Conservation (phyloP, 2,329 filamentous ascomycete genomes). For the Zelopaecilomyces penicillatus region DNA sequence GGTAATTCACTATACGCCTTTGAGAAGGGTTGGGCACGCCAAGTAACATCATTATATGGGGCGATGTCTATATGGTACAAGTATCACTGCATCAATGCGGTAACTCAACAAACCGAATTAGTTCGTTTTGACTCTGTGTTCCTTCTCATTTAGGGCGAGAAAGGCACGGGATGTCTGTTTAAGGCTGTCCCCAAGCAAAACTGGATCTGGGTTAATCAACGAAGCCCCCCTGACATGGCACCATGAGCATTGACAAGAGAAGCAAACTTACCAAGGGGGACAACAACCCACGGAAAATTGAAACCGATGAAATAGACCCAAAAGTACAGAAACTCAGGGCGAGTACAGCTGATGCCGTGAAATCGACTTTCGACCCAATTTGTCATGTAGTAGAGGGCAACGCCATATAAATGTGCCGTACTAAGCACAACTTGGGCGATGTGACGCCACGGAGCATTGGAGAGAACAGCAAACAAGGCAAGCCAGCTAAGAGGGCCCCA, state of each 20-base stretch:
- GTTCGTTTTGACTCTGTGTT: neutral
- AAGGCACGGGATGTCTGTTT: slow-evolving; percentile 4
- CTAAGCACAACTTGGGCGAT: slow-evolving; percentile 43
- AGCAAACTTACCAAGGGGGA: slow-evolving; percentile 42
- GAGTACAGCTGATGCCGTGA: slow-evolving; percentile 41
- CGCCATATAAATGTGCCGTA: slow-evolving; percentile 50
- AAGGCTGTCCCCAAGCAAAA: slow-evolving; percentile 7
- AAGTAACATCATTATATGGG: too few relatives aligned
- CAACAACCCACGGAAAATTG: slow-evolving; percentile 52
- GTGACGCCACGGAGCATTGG: slow-evolving; percentile 37
- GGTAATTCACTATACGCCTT: too few relatives aligned
- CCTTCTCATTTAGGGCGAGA: slow-evolving; percentile 3
- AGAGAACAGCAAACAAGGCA: slow-evolving; percentile 37
- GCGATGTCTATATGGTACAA: neutral
- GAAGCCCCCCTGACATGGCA: too few relatives aligned
- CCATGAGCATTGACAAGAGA: neutral
- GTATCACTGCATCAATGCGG: too few relatives aligned
- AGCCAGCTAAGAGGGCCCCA: slow-evolving; percentile 53
- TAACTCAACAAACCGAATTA: too few relatives aligned
- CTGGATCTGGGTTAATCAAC: neutral
- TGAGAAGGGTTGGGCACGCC: too few relatives aligned
- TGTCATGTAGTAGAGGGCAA: slow-evolving; percentile 55
- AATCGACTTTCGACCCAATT: slow-evolving; percentile 40
- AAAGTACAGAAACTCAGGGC: slow-evolving; percentile 53
- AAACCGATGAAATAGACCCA: slow-evolving; percentile 56